A percentile compares a stretch with the other conserved stretches of the same genome.
Conservation (phyloP, 2,329 filamentous ascomycete species). For the Alternaria sp. region DNA sequence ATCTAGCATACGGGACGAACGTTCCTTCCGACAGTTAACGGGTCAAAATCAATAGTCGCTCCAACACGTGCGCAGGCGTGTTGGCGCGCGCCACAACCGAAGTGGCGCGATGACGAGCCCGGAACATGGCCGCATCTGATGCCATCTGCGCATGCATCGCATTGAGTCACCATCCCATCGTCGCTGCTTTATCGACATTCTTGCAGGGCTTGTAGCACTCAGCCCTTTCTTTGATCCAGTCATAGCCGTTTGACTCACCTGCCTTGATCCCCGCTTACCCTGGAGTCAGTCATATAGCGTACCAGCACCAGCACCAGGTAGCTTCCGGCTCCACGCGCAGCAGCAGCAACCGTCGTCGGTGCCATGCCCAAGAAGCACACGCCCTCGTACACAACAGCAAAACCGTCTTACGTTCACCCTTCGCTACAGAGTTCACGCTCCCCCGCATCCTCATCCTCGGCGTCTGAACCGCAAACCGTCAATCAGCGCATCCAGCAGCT, state of each 20-base stretch:
- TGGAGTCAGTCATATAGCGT: conserved; percentile 7
- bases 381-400: conserved; percentile 49
- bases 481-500: conserved; percentile 57
- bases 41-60: neutral
- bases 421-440: conserved; percentile 41
- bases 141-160: neutral
- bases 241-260: conserved; percentile 15
- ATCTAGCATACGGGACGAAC: neutral
- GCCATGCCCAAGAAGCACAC: conserved; percentile 58
- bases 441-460: conserved; percentile 26
- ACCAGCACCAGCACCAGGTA: neutral
- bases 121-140: neutral
- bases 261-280: conserved; percentile 9
- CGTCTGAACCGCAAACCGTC: conserved; percentile 47
- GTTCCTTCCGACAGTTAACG: neutral
- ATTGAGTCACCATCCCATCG: conserved; percentile 7
- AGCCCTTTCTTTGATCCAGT: neutral
- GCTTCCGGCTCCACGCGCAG: neutral
- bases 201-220: neutral
- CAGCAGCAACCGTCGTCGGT: conserved; percentile 1
- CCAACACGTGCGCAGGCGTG: neutral
- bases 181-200: neutral
- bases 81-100: neutral
- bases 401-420: conserved; percentile 49
- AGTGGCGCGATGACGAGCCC: conserved; percentile 13